Conservation (phyloP, 1,284 basidiomycete species). For the Xerocomus nothofagi region DNA sequence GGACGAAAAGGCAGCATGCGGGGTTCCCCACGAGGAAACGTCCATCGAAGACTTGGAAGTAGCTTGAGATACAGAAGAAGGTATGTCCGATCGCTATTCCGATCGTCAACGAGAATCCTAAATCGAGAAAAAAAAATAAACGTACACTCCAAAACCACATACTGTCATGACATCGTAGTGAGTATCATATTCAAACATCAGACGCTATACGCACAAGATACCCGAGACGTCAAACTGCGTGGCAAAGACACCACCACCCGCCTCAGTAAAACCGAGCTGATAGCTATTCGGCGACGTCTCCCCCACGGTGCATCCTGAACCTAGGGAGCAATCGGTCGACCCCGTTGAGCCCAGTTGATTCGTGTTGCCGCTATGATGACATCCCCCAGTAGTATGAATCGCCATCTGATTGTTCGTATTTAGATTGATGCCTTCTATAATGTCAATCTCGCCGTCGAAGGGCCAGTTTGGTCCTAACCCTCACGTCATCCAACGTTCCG, state of each 20-base stretch:
- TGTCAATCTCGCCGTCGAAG: conserved; percentile 50
- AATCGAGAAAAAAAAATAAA: conserved; percentile 13
- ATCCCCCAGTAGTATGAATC: conserved; percentile 50
- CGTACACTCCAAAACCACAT: conserved; percentile 80
- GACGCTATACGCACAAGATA: conserved; percentile 50
- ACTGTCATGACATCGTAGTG: conserved; percentile 26
- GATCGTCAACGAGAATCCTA: background rate
- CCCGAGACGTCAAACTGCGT: conserved; percentile 63
- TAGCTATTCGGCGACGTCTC: conserved; percentile 62
- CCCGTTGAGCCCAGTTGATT: conserved; percentile 38
- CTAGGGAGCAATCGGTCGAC: conserved; percentile 48
- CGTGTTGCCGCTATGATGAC: conserved; percentile 35
- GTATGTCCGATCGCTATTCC: conserved; percentile 43
- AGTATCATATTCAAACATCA: background rate
- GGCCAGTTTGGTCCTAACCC: conserved; percentile 42
- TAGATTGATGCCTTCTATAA: conserved; percentile 57
- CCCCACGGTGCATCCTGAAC: conserved; percentile 61
- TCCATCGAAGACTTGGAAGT: conserved; percentile 48
- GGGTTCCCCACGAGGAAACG: conserved; percentile 51
- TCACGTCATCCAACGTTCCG: conserved; percentile 2
- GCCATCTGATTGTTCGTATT: conserved; percentile 59
- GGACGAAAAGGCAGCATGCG: conserved; percentile 51
- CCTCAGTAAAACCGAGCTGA: conserved; percentile 54
- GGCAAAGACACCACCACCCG: conserved; percentile 75
- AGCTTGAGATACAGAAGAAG: conserved; percentile 41